Evolutionary conservation across 805 yeast genomes (phyloP), one percentile per base, ranked within the genome.

Genomic region (Saturnispora saitoi): DNA sequence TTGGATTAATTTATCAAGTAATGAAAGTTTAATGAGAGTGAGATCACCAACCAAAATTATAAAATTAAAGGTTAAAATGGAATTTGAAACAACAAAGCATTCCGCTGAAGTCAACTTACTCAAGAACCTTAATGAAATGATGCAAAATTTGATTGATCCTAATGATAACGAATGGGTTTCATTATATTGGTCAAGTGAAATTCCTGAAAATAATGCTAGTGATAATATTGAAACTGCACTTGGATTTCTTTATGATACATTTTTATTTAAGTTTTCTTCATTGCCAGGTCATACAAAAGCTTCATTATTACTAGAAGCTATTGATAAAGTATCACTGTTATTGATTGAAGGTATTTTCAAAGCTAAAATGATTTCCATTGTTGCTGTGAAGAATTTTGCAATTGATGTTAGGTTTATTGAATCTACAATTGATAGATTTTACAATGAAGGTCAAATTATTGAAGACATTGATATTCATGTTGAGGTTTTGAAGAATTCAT

Each of bases 121-220:
- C 62, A 78, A 80, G 51, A 74, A 87, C 72, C 86, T 91, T 49
- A 95, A 90, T 61, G 74, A 76, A 38, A 86, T 86, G 56, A 81
- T 91, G 40, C 77, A 78, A 48, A 90, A 82, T 65, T 77, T 91
- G 54, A 69, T 91, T 55, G 96, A 86, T 48, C 77, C 86, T 66
- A 84, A 87, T 26, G 93, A 86, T 53, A 85, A 86, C 66, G 86
- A 89, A 60, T 91, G 97, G 96, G 66, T 69, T 17, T 75, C 89
- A n/a, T n/a, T 19, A n/a, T 47, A 47, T 34, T 47, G 49, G 49
- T 39, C 45, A 17, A 47, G 38, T 41, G 19, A 32, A 7, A 22
- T 4, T 19, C 14, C 42, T 7, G 49, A 47, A 34, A 32, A 17
- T 4, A 29, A 19, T 17, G 42, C 49, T 10, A 47, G 26, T 19